Evolutionary conservation across 1,284 basidiomycete genomes (phyloP).

Genomic region (Hemileia vastatrix): DNA sequence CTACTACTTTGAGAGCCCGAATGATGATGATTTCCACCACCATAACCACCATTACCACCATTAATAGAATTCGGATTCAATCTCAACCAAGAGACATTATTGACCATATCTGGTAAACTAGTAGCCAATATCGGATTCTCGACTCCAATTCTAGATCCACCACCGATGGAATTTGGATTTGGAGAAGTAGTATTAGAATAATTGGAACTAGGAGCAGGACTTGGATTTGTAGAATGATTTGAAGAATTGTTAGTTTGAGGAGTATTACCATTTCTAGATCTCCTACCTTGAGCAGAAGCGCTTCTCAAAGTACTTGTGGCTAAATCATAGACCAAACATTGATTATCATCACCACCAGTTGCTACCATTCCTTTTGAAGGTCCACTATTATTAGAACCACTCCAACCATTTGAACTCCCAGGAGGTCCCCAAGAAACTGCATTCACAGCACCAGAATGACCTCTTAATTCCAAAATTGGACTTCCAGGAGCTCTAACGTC

Average conservation of each 20-base stretch:
- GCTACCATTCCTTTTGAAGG: conserved; percentile 61
- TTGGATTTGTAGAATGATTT: conserved; percentile 43
- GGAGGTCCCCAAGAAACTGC: conserved; percentile 75
- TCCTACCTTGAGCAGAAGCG: neutral
- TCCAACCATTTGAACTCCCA: no score
- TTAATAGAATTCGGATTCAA: neutral
- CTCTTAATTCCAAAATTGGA: conserved; percentile 81
- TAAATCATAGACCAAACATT: conserved; percentile 10
- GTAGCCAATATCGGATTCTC: conserved; percentile 73
- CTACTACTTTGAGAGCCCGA: neutral
- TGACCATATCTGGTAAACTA: conserved; percentile 65
- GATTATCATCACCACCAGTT: conserved; percentile 56
- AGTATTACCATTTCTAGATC: neutral
- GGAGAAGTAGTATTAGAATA: no score
- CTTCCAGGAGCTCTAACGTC: conserved; percentile 90
- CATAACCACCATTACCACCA: conserved; percentile 17
- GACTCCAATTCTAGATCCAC: conserved; percentile 48
- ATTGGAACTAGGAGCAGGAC: conserved; percentile 60
- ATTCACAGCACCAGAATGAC: conserved; percentile 65
- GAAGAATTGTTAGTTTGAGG: neutral
- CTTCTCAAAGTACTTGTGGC: neutral
- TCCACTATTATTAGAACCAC: conserved; percentile 34
- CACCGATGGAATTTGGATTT: conserved; percentile 25
- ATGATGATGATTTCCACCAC: conserved; percentile 23
- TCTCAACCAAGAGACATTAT: conserved; percentile 80